These are phyloP conservation scores for Clonostachys rhizophaga DNA, from an alignment of 2,329 filamentous ascomycete genomes.

Conservation along the genomic window DNA sequence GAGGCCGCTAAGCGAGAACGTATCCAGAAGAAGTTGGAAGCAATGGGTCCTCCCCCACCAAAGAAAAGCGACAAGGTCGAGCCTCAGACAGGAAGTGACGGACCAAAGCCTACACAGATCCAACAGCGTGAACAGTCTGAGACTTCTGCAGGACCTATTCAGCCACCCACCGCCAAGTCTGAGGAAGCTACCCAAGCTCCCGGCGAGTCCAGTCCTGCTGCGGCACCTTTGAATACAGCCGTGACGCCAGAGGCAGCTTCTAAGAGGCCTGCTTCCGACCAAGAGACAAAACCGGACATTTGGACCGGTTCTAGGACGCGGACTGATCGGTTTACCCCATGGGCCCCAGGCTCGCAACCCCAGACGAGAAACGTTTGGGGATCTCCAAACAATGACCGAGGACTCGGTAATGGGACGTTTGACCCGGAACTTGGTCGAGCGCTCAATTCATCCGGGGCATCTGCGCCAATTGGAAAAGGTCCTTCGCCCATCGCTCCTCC, in stretches of 20 bases:
- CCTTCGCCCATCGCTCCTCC: conserved; percentile 42
- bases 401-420: conserved; percentile 76
- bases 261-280: conserved; percentile 23
- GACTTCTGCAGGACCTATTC: conserved; percentile 1
- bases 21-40: conserved; percentile 67
- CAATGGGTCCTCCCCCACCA: conserved; percentile 61
- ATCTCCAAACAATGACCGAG: conserved; percentile 64
- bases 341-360: neutral
- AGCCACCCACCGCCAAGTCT: neutral
- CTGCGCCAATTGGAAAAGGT: conserved; percentile 25
- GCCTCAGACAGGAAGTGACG: conserved; percentile 6
- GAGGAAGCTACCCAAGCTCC: neutral
- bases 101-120: conserved; percentile 19
- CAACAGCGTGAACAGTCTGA: conserved; percentile 21
- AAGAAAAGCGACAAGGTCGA: conserved; percentile 50
- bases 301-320: conserved; percentile 33
- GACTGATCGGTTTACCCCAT: conserved; percentile 22
- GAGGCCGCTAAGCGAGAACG: conserved; percentile 69
- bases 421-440: conserved; percentile 53
- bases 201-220: neutral
- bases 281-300: conserved; percentile 22
- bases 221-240: neutral
- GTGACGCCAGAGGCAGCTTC: conserved; percentile 4
- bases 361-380: conserved; percentile 63
- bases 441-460: conserved; percentile 26